These are phyloP conservation scores for Aspergillus glaucus DNA, from an alignment of 2,329 filamentous ascomycete species.

Conservation along the genomic window DNA sequence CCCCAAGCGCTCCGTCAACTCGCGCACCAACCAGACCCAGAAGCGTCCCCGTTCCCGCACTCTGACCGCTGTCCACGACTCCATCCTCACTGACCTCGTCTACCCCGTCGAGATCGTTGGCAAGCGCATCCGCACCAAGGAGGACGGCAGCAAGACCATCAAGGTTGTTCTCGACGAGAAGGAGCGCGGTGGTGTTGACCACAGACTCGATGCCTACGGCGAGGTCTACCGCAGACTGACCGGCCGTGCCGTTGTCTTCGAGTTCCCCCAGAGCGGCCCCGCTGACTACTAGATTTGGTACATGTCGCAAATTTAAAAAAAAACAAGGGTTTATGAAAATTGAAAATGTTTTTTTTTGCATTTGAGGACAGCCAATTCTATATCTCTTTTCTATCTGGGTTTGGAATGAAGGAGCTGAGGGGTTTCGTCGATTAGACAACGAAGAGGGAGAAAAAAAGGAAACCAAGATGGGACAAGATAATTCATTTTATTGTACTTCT, in stretches of 20 bases:
- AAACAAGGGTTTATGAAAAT: not conserved
- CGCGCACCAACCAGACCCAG: constrained; percentile 93
- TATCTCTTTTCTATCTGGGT: constrained; percentile 1
- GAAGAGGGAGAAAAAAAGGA: constrained; percentile 3
- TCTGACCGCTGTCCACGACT: constrained; percentile 96
- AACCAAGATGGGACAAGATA: constrained; percentile 1
- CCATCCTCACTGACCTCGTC: constrained; percentile 95
- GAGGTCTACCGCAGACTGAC: constrained; percentile 99
- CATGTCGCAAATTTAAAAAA: not conserved
- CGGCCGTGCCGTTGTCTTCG: constrained; percentile 92
- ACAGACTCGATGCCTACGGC: constrained; percentile 98
- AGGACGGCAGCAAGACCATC: constrained; percentile 96
- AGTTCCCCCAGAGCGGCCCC: constrained; percentile 84
- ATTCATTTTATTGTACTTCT: not conserved
- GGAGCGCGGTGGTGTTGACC: constrained; percentile 98
- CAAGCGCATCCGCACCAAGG: constrained; percentile 97
- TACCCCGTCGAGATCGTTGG: constrained; percentile 99
- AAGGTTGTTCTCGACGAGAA: constrained; percentile 99
- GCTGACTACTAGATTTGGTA: constrained; percentile 66
- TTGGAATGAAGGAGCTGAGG: constrained; percentile 1
- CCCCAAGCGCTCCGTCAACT: constrained; percentile 96
- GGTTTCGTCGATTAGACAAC: constrained; percentile 1
- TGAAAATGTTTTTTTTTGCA: constrained; percentile 2
- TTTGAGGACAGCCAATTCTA: not conserved
- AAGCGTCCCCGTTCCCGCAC: constrained; percentile 98